These are phyloP conservation scores for Serpula lacrymans DNA, from an alignment of 768 basidiomycete genomes.

Conservation along the genomic window DNA sequence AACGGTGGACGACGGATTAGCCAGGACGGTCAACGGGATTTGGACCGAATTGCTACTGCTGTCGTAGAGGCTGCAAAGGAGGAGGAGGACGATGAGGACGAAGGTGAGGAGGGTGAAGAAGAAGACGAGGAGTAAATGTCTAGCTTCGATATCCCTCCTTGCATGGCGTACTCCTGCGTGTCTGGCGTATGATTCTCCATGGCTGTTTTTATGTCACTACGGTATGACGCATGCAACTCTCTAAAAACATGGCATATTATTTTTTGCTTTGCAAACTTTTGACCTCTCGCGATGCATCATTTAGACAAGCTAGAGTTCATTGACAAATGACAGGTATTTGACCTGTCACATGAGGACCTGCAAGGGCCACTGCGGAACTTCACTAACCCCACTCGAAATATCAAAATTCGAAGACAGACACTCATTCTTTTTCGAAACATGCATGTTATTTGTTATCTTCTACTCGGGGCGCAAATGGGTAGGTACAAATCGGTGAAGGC, in stretches of 20 bases:
- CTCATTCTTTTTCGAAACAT: too few species aligned
- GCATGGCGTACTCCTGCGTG: slow-evolving; percentile 17
- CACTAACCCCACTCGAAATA: too few species aligned
- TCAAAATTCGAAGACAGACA: too few species aligned
- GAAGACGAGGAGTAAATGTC: slow-evolving; percentile 43
- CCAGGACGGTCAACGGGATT: slow-evolving; percentile 94
- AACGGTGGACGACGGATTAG: slow-evolving; percentile 95
- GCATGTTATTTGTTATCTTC: too few species aligned
- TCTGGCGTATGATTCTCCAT: slow-evolving; percentile 18
- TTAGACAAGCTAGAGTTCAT: too few species aligned
- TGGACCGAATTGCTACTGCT: slow-evolving; percentile 91
- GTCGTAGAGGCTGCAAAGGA: slow-evolving; percentile 78
- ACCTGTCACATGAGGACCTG: too few species aligned
- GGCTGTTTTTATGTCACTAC: slow-evolving; percentile 27
- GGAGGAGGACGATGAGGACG: slow-evolving; percentile 72
- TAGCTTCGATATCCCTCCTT: slow-evolving; percentile 10
- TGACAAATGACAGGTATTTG: too few species aligned
- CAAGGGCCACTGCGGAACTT: too few species aligned
- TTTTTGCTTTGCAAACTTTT: slow-evolving; percentile 11
- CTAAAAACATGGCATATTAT: slow-evolving; percentile 27
- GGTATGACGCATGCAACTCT: slow-evolving; percentile 38
- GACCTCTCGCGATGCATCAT: too few species aligned
- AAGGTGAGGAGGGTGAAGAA: slow-evolving; percentile 61
- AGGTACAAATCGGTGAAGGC: too few species aligned
- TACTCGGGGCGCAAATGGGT: too few species aligned